phyloP scores from a whole-genome alignment of 768 basidiomycete species.

The Suillus ampliporus region DNA sequence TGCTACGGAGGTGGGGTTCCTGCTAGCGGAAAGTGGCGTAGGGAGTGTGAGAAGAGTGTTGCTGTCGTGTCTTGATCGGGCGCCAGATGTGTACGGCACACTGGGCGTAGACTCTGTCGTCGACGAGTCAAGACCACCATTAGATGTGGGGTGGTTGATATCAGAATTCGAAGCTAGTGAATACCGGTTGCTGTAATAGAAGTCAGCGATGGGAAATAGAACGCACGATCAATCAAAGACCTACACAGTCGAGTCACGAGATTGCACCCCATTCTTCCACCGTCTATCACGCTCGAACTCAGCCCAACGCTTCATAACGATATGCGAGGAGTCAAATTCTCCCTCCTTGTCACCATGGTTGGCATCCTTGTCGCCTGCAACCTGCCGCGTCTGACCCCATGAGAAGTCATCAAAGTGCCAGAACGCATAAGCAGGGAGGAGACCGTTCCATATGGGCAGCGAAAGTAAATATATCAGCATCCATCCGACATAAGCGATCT shows the following conservation, averaged over 20 bases:
- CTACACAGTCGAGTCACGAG: constrained; percentile 79
- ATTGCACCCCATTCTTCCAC: constrained; percentile 88
- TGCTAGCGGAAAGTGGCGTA: constrained; percentile 69
- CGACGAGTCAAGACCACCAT: constrained; percentile 57
- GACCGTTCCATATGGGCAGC: constrained; percentile 96
- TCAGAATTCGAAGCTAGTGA: constrained; percentile 83
- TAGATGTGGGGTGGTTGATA: constrained; percentile 59
- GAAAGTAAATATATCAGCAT: constrained; percentile 94
- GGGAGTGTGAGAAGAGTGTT: constrained; percentile 75
- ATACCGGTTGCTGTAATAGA: constrained; percentile 57
- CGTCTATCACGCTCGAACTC: constrained; percentile 96
- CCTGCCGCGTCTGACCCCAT: constrained; percentile 93
- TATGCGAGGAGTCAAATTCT: constrained; percentile 94
- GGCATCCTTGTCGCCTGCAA: constrained; percentile 72
- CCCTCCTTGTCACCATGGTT: constrained; percentile 94
- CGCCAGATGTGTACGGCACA: constrained; percentile 37
- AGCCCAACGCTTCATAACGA: constrained; percentile 99
- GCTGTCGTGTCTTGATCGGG: constrained; percentile 70
- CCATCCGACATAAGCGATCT: constrained; percentile 95
- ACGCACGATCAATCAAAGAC: constrained; percentile 33
- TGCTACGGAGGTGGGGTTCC: constrained; percentile 50
- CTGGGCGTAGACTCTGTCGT: constrained; percentile 61
- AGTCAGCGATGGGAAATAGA: constrained; percentile 34
- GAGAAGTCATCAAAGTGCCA: constrained; percentile 99
- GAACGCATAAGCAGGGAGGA: constrained; percentile 95